Base-by-base conservation (phyloP, 495 filamentous ascomycete species). In the Lasiosphaeria ovina region DNA sequence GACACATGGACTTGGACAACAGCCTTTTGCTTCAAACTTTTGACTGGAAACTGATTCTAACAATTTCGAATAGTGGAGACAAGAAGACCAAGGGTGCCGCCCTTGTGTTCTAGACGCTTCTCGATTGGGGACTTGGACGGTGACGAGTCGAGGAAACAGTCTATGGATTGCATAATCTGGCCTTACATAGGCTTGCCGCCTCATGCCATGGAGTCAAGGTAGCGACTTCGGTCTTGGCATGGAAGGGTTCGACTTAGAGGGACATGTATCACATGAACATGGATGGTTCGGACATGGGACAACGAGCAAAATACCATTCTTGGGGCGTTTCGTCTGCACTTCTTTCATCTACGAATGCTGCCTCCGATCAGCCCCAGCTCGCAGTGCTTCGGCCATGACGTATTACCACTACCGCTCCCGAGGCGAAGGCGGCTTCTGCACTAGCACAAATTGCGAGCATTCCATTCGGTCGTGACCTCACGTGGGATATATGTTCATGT, bases 41-140 rank as follows among this genome's bases (percentile, higher is more conserved):
- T 35, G 10, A 62, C 64, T 68, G 63, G 17, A 66, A 33, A 11
- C 6, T 35, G 38, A 61, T 66, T 56, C 70, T 72, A 42, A 71
- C 63, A 24, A 8, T 51, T 60, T 56, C 51, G 62, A 74, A 78
- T 68, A 97, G 94, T 87, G 95, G 95, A 83, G 95, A 99, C 88
- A 99, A 99, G 92, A 99, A 99, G 92, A 99, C 95, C 75, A 99
- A 99, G 90, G 95, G 95, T 88, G 94, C 94, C 72, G 95, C 95
- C 69, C 85, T 99, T 72, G 95, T 99, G 70, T 99, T 98, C 84
- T 99, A 94, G 83, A 68, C 72, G 66, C 53, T 36, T 54, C 60
- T 59, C 56, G 47, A 54, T 48, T 54, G 45, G 67, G 42, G 54
- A 64, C 56, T 58, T 61, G 32, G 70, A 58, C 64, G 62, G 70